phyloP scores from a whole-genome alignment of 2,329 filamentous ascomycete genomes.

The Epichloe glyceriae region DNA sequence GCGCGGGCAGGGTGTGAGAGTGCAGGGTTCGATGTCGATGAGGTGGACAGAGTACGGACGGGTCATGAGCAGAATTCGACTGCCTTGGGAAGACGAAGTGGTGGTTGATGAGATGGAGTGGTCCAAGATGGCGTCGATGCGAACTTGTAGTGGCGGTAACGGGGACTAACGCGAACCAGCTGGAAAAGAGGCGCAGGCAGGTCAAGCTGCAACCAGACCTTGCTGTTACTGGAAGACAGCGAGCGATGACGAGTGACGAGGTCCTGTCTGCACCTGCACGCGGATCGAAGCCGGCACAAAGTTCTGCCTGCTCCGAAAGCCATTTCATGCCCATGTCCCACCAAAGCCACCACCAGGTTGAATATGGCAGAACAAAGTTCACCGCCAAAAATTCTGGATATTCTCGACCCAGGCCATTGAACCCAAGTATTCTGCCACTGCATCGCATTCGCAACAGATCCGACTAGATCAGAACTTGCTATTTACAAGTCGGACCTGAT shows the following conservation, averaged over 20 bases:
- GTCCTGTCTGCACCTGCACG: no score
- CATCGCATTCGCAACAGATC: background rate
- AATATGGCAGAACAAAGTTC: conserved; percentile 12
- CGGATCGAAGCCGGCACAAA: no score
- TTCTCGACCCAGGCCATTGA: background rate
- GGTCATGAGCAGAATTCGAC: background rate
- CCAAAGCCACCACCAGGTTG: background rate
- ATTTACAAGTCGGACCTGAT: background rate
- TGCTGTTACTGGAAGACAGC: no score
- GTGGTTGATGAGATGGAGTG: conserved; percentile 1
- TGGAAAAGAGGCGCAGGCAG: background rate
- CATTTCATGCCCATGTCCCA: background rate
- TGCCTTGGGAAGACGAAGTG: background rate
- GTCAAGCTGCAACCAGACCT: background rate
- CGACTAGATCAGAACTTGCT: background rate
- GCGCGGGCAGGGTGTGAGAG: background rate
- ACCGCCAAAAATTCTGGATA: conserved; percentile 21
- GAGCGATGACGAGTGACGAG: background rate
- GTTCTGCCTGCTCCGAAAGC: conserved; percentile 1
- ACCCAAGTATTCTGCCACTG: background rate
- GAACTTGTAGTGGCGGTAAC: background rate
- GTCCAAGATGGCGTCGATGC: background rate
- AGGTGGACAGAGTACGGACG: background rate
- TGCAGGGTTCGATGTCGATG: background rate
- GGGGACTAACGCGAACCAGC: background rate